Evolutionary conservation across 148 eudicot genomes (phyloP).

Genomic region (Nepenthes gracilis): DNA sequence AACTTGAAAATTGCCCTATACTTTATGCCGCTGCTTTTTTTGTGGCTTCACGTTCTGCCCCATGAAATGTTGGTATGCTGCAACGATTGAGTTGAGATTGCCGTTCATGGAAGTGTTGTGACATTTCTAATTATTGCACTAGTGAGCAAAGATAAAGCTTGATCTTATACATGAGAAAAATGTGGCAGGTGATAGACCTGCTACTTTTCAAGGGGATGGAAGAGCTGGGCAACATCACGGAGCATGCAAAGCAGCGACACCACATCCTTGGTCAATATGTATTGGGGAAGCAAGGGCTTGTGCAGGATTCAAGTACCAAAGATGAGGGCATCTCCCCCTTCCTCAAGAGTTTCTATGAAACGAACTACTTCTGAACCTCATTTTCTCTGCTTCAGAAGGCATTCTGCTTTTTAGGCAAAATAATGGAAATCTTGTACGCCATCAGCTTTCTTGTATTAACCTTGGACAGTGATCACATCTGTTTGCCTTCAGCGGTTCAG

Average conservation of each 20-base stretch:
- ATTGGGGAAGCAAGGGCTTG: slow-evolving; percentile 44
- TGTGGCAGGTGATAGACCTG: slow-evolving; percentile 77
- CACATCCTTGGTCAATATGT: slow-evolving; percentile 91
- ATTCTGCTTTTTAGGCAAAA: neutral
- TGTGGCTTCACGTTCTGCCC: too few species aligned
- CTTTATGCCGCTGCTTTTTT: too few species aligned
- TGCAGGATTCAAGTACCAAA: slow-evolving; percentile 43
- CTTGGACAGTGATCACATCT: too few species aligned
- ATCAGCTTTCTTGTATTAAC: too few species aligned
- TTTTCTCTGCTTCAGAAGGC: neutral
- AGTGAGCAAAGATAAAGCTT: too few species aligned
- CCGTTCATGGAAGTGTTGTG: too few species aligned
- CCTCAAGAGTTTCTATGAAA: slow-evolving; percentile 56
- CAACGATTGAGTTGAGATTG: too few species aligned
- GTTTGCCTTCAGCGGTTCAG: too few species aligned
- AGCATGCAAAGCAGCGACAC: slow-evolving; percentile 92
- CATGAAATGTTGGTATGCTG: too few species aligned
- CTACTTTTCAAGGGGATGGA: slow-evolving; percentile 75
- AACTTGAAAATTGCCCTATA: too few species aligned
- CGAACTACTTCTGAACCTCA: slow-evolving; percentile 47
- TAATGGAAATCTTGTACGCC: too few species aligned
- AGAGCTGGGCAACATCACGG: slow-evolving; percentile 64
- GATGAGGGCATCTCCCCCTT: slow-evolving; percentile 46
- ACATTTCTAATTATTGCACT: too few species aligned
- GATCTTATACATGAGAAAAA: neutral